A percentile compares a stretch with the other conserved stretches of the same genome.
These are phyloP conservation scores for Penicillium odoratum DNA, from an alignment of 495 filamentous ascomycete species.

Conservation along the genomic window DNA sequence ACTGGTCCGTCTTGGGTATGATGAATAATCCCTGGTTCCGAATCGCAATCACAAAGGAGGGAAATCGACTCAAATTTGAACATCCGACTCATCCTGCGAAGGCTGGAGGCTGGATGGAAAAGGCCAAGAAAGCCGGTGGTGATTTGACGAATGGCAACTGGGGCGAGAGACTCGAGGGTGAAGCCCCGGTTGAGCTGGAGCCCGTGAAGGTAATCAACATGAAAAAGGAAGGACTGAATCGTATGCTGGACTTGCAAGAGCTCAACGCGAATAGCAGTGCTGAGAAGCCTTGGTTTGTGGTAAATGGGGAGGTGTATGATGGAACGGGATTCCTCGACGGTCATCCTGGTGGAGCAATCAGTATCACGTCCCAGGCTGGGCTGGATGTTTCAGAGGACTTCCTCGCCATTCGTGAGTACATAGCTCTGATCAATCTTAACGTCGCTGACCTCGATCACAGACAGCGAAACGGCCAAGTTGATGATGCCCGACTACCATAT, in stretches of 20 bases:
- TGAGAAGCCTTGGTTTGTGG: slow-evolving; percentile 82
- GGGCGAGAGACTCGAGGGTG: slow-evolving; percentile 72
- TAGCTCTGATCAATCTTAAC: not conserved
- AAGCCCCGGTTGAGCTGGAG: slow-evolving; percentile 46
- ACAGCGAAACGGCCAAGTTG: slow-evolving; percentile 86
- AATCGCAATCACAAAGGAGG: slow-evolving; percentile 74
- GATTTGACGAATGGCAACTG: slow-evolving; percentile 81
- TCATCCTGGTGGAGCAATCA: slow-evolving; percentile 87
- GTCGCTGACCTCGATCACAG: slow-evolving; percentile 39
- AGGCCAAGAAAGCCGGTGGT: slow-evolving; percentile 84
- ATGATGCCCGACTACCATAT: slow-evolving; percentile 94
- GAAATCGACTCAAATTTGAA: slow-evolving; percentile 70
- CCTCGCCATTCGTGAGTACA: slow-evolving; percentile 80
- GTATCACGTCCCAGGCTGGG: slow-evolving; percentile 81
- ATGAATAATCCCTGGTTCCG: slow-evolving; percentile 99
- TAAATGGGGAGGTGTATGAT: slow-evolving; percentile 91
- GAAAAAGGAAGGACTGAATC: slow-evolving; percentile 67
- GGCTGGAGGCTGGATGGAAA: slow-evolving; percentile 93
- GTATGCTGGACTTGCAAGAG: slow-evolving; percentile 68
- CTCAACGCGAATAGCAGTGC: slow-evolving; percentile 67
- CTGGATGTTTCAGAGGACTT: slow-evolving; percentile 92
- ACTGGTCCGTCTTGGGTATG: slow-evolving; percentile 96
- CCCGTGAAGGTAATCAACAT: slow-evolving; percentile 72
- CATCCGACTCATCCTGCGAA: slow-evolving; percentile 86
- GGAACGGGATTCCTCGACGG: slow-evolving; percentile 79